phyloP scores from a whole-genome alignment of 2,329 filamentous ascomycete species.

The Coleophoma crateriformis region DNA sequence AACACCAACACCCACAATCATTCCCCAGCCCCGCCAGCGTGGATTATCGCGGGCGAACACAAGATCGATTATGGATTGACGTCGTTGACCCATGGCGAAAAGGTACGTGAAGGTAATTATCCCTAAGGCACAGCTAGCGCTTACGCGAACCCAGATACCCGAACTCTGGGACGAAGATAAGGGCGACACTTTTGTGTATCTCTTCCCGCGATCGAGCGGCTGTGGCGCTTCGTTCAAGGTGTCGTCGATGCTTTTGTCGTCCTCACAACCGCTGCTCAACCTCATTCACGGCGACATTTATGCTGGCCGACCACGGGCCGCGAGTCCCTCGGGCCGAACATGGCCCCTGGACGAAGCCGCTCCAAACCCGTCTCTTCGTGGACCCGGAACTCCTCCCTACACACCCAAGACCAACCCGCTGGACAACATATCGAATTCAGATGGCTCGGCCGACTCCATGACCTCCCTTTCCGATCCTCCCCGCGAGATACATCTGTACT shows the following conservation, averaged over 20 bases:
- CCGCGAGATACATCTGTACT: slow-evolving; percentile 45
- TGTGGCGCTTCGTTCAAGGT: slow-evolving; percentile 56
- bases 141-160: slow-evolving; percentile 42
- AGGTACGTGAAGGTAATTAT: slow-evolving; percentile 31
- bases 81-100: slow-evolving; percentile 47
- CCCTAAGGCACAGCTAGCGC: neutral
- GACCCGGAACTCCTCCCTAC: slow-evolving; percentile 31
- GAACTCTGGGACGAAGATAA: slow-evolving; percentile 57
- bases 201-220: slow-evolving; percentile 45
- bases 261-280: slow-evolving; percentile 31
- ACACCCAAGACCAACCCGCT: slow-evolving; percentile 14
- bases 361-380: slow-evolving; percentile 26
- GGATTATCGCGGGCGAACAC: slow-evolving; percentile 48
- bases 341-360: slow-evolving; percentile 45
- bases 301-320: slow-evolving; percentile 17
- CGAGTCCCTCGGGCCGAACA: slow-evolving; percentile 42
- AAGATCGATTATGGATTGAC: slow-evolving; percentile 50
- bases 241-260: slow-evolving; percentile 44
- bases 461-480: slow-evolving; percentile 23
- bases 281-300: slow-evolving; percentile 7
- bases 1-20: neutral
- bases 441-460: slow-evolving; percentile 14
- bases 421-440: slow-evolving; percentile 13
- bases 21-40: slow-evolving; percentile 26
- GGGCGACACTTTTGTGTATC: slow-evolving; percentile 51